Base-by-base conservation (phyloP, 495 filamentous ascomycete genomes). In the Talaromyces proteolyticus region DNA sequence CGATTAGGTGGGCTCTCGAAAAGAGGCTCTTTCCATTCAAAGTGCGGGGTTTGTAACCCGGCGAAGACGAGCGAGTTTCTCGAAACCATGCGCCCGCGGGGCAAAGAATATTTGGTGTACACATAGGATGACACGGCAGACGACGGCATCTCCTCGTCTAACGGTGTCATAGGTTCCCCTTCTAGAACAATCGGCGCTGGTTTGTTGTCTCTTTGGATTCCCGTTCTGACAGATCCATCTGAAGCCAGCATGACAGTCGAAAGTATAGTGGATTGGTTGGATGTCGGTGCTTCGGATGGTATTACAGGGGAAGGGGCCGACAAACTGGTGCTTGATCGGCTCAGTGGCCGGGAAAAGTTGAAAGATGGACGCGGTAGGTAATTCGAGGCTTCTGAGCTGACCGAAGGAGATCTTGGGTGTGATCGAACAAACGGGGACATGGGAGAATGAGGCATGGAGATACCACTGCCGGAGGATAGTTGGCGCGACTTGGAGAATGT, bases 321-420 rank as follows among this genome's bases (percentile, higher is more conserved):
- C 0, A 88, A 77, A 42, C 79, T 82, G 5, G 71, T 68, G 48
- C 84, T 85, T 7, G 86, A 82, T 53, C 89, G 78, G 65, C 93
- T 96, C 23, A 93, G 55, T 2, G 93, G 93, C 6, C 93, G 75
- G 3, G 93, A 96, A 65, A 97, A 97, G 64, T 97, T 98, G 62
- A 91, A 92, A 1, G 86, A 76, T 2, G 88, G 87, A 24, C 86
- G 81, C 1, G 84, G 80, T 24, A 87, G 72, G 17, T 72, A 66
- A 44, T 70, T 66, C 0, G 85, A 87, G 25, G 78, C 78, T 45
- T 95, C 89, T 2, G 91, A 96, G 55, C 81, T 84, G 38, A 91
- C 69, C 0, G 90, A 95, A 4, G 89, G 89, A 10, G 91, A 94
- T 41, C 89, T 81, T 49, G 68, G 79, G 64, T 72, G 76, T 41